These are phyloP conservation scores for Myrica gale DNA, from an alignment of 306 rosid genomes.

Conservation along the genomic window DNA sequence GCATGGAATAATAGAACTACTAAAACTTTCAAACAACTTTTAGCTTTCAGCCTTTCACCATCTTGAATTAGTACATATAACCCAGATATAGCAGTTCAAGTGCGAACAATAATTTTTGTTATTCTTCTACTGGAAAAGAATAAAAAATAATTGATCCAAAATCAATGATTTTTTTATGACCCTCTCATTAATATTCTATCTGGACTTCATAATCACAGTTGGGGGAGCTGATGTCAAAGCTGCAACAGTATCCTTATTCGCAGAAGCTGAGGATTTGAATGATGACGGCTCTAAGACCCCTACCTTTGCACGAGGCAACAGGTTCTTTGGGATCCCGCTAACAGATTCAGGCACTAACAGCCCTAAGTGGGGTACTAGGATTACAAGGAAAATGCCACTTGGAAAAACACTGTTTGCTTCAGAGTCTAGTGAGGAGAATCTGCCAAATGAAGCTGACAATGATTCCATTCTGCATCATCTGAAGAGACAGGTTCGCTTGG, in stretches of 20 bases:
- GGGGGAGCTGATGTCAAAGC: slow-evolving; percentile 49
- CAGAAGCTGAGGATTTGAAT: slow-evolving; percentile 46
- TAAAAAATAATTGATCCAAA: no score
- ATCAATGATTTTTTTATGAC: neutral
- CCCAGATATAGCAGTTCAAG: no score
- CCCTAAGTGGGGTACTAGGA: slow-evolving; percentile 55
- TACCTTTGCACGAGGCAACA: slow-evolving; percentile 44
- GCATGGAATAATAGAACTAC: neutral
- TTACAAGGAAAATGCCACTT: slow-evolving; percentile 50
- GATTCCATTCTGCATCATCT: slow-evolving; percentile 50
- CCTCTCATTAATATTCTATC: neutral
- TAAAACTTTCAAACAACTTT: neutral
- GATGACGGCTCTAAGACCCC: slow-evolving; percentile 59
- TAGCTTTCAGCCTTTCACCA: neutral
- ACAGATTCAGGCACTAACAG: slow-evolving; percentile 64
- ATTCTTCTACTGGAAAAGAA: no score
- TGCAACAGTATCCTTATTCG: slow-evolving; percentile 39
- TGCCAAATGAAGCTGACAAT: slow-evolving; percentile 40
- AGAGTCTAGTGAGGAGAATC: slow-evolving; percentile 41
- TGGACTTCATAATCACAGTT: slow-evolving; percentile 39
- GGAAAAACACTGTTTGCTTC: slow-evolving; percentile 50
- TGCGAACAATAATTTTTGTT: no score
- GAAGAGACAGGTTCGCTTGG: slow-evolving; percentile 69
- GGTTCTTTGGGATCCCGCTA: slow-evolving; percentile 74
- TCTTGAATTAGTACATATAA: no score